phyloP scores from a whole-genome alignment of 257 asterid species.

The Jasminum sambac region DNA sequence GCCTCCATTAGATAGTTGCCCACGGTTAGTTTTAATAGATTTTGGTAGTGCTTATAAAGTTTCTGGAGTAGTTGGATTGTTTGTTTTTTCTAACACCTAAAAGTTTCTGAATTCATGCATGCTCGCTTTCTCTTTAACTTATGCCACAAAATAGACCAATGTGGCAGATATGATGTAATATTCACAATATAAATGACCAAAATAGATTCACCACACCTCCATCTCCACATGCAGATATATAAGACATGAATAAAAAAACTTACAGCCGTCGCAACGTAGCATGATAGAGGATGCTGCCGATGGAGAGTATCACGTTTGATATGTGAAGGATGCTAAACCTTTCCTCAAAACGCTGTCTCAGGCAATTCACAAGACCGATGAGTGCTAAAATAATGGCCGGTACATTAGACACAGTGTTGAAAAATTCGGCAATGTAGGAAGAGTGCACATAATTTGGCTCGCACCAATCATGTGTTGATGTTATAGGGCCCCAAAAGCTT shows the following conservation, averaged over 20 bases:
- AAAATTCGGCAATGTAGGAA: constrained; percentile 86
- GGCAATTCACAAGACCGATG: constrained; percentile 75
- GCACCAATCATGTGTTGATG: constrained; percentile 96
- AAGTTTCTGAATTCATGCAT: neutral
- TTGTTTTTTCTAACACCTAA: neutral
- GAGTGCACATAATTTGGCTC: constrained; percentile 88
- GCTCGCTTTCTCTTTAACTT: neutral
- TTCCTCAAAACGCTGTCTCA: constrained; percentile 84
- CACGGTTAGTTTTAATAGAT: neutral
- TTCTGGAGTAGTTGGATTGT: neutral
- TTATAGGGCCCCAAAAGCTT: constrained; percentile 97
- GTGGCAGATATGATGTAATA: neutral
- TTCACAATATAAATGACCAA: neutral
- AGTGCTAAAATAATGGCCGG: constrained; percentile 82
- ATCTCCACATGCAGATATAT: constrained; percentile 16
- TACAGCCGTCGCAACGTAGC: constrained; percentile 87
- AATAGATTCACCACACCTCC: neutral
- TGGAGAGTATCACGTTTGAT: constrained; percentile 83
- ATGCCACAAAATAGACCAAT: neutral
- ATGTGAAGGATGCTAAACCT: constrained; percentile 90
- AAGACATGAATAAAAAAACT: constrained; percentile 37
- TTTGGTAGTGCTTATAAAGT: neutral
- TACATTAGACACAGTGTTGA: constrained; percentile 77
- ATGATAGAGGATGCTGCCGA: constrained; percentile 90
- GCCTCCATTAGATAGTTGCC: neutral